Percentiles rank a stretch among this genome's conserved stretches.
Conservation (phyloP, 768 basidiomycete genomes). For the Calocybe gangraenosa region DNA sequence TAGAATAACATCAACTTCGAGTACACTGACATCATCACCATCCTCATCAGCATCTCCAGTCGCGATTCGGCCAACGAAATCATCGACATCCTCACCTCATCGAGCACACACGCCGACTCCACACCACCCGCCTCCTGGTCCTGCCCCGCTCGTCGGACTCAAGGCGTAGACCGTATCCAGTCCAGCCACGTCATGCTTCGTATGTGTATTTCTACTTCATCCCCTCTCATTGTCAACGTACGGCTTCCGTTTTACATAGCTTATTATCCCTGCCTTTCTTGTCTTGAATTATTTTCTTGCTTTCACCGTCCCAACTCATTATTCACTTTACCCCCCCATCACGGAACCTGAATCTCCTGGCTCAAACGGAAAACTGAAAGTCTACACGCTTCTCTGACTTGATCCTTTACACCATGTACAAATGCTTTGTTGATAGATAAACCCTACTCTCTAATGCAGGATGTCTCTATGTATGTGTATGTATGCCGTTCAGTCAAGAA, state of each 20-base stretch:
- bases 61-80: slow-evolving; percentile 3
- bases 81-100: slow-evolving; percentile 11
- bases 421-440: no score
- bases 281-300: not conserved
- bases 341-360: no score
- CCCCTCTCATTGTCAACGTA: not conserved
- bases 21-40: slow-evolving; percentile 2
- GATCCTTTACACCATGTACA: no score
- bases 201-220: slow-evolving; percentile 14
- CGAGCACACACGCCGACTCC: slow-evolving; percentile 21
- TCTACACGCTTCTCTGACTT: no score
- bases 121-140: slow-evolving; percentile 16
- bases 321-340: not conserved
- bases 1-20: not conserved
- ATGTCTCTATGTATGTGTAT: no score
- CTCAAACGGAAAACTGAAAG: no score
- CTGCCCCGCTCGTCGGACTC: slow-evolving; percentile 21
- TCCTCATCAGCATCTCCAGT: slow-evolving; percentile 6
- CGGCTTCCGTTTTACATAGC: no score
- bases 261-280: no score
- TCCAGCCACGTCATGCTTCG: not conserved
- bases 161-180: slow-evolving; percentile 19
- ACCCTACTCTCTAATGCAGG: no score
- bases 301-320: not conserved
- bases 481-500: no score